phyloP scores from a whole-genome alignment of 192 early-diverging fungal genomes.

The Coemansia sp. region DNA sequence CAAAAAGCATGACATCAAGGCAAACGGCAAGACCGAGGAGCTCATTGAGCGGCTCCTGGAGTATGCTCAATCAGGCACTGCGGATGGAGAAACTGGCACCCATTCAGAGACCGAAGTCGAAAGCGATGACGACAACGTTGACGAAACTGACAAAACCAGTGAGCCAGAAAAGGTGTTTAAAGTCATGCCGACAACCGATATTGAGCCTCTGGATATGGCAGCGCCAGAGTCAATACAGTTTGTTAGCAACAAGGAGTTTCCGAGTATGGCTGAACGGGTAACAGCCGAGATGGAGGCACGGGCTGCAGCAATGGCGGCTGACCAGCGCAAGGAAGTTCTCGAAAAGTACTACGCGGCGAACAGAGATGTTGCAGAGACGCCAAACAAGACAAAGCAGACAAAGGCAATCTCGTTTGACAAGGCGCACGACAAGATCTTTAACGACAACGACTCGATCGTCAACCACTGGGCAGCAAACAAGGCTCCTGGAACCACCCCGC shows the following conservation, averaged over 20 bases:
- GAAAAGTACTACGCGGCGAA: slow-evolving; percentile 12
- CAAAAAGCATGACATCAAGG: slow-evolving; percentile 46
- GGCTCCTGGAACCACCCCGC: slow-evolving; percentile 25
- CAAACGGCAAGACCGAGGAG: slow-evolving; percentile 47
- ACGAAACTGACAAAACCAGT: neutral
- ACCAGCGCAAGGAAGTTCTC: slow-evolving; percentile 23
- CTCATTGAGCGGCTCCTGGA: slow-evolving; percentile 31
- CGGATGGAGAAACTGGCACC: neutral
- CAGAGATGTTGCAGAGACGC: slow-evolving; percentile 12
- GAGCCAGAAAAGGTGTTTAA: slow-evolving; percentile 24
- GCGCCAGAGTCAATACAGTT: slow-evolving; percentile 12
- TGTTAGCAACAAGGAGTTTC: slow-evolving; percentile 13
- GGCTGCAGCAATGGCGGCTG: slow-evolving; percentile 20
- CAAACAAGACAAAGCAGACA: slow-evolving; percentile 6
- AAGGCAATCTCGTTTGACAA: slow-evolving; percentile 33
- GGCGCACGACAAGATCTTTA: slow-evolving; percentile 43
- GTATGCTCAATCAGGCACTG: neutral
- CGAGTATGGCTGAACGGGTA: slow-evolving; percentile 21
- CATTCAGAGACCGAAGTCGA: slow-evolving; percentile 1
- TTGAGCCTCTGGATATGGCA: slow-evolving; percentile 14
- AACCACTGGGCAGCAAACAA: slow-evolving; percentile 48
- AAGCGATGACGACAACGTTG: slow-evolving; percentile 4
- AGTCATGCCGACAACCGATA: slow-evolving; percentile 7
- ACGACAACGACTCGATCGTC: slow-evolving; percentile 36
- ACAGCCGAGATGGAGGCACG: slow-evolving; percentile 38